A percentile compares a stretch with the other conserved stretches of the same genome.
These are phyloP conservation scores for Pythium brassicae DNA, from an alignment of 352 stramenopile genomes.

Conservation along the genomic window DNA sequence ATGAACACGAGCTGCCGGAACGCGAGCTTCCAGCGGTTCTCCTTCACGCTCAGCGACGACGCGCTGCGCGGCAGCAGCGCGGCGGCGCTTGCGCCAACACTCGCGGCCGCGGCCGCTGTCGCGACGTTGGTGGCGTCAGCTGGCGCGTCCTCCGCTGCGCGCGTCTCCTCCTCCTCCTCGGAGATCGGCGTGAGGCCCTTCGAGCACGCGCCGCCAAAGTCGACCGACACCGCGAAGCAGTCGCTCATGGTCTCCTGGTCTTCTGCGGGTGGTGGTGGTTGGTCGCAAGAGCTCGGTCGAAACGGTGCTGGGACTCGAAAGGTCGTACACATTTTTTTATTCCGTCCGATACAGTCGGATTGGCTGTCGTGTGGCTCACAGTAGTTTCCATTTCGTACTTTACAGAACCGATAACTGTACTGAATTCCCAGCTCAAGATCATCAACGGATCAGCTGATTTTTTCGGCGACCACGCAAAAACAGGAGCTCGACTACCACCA, in stretches of 20 bases:
- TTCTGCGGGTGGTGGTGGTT: not conserved
- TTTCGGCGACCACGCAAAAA: not conserved
- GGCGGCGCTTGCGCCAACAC: not conserved
- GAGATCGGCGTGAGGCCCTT: slow-evolving; percentile 10
- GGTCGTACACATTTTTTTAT: not conserved
- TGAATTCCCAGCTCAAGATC: too few relatives aligned
- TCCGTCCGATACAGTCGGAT: not conserved
- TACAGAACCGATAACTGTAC: not conserved
- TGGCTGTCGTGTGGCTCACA: not conserved
- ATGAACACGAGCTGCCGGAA: slow-evolving; percentile 82
- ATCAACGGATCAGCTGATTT: not conserved
- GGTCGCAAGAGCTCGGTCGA: too few relatives aligned
- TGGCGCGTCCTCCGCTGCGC: not conserved
- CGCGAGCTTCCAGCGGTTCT: slow-evolving; percentile 74
- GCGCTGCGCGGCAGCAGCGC: not conserved
- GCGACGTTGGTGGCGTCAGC: not conserved
- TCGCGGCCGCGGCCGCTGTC: not conserved
- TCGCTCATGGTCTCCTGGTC: not conserved
- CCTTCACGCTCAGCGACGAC: slow-evolving; percentile 6
- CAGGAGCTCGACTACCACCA: not conserved
- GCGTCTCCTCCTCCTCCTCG: slow-evolving; percentile 10
- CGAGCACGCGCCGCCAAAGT: not conserved
- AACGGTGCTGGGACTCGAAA: too few relatives aligned
- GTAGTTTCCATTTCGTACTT: not conserved
- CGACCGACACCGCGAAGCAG: not conserved